Base-by-base conservation (phyloP, 1,284 basidiomycete genomes). In the Cystobasidium slooffiae region DNA sequence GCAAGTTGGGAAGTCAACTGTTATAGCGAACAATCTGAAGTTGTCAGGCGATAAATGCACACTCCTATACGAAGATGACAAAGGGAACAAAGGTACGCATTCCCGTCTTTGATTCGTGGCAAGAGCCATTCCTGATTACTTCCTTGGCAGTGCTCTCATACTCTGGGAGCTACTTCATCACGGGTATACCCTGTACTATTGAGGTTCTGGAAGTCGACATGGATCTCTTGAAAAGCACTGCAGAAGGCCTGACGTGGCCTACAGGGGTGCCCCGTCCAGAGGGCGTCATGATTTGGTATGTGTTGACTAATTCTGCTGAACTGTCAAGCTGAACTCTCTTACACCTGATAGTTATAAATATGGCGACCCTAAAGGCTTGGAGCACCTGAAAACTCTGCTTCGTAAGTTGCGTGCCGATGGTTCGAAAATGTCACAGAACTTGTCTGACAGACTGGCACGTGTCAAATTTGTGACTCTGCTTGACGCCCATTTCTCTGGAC, bases 1-100 rank as follows among this genome's bases (percentile, higher is more conserved):
- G 22, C 75, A 76, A 39, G 80, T 80, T n/a, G 81, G 81, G 24
- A 82, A 82, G 68, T 77, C 79, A 1, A 80, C 79, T 14, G 78
- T 82, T 14, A 79, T 82, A 46, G 74, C 72, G 0, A 66, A 73
- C 12, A 80, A 77, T 5, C 55, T 81, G n/a, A 78, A 76, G 55
- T 73, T 67, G 12, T 52, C 63, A 43, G 47, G 52, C 10, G 73
- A 37, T 37, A 55, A 43, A 46, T 74, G 73, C 3, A 49, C 18
- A 1, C 59, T 78, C 3, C 22, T 78, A 5, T 49, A 66, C 6
- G 73, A 74, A 31, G 76, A 78, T 24, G 77, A 64, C 9, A 47
- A 68, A 3, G 79, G 76, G 0, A 79, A 78, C 49, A 75, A 76
- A 62, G 77, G 77, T 77, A 12, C 22, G 72, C 22, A 10, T 22